These are phyloP conservation scores for Cyamopsis tetragonoloba DNA, from an alignment of 306 rosid species.

Conservation along the genomic window DNA sequence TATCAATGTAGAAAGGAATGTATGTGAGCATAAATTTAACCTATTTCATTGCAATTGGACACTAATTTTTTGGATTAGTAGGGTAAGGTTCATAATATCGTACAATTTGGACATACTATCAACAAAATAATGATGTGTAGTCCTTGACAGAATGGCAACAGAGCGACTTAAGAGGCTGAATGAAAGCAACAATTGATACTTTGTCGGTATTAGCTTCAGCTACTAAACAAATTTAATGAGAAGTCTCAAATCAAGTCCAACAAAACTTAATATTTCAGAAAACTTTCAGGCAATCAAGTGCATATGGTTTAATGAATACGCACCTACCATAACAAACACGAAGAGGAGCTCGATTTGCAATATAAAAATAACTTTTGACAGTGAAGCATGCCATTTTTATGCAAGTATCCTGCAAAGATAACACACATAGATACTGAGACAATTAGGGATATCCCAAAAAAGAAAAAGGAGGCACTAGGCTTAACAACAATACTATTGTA, in stretches of 20 bases:
- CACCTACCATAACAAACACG: slow-evolving; percentile 41
- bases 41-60: not conserved
- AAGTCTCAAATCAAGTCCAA: slow-evolving; percentile 13
- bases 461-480: not conserved
- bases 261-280: not conserved
- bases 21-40: no score
- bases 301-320: slow-evolving; percentile 14
- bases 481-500: not conserved
- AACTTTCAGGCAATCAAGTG: not conserved
- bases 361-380: slow-evolving; percentile 34
- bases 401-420: slow-evolving; percentile 48
- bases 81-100: no score
- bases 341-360: slow-evolving; percentile 35
- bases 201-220: not conserved
- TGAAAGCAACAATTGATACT: slow-evolving; percentile 11
- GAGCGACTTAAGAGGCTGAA: not conserved
- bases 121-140: not conserved
- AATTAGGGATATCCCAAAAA: not conserved
- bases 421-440: slow-evolving; percentile 24
- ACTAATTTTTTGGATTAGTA: not conserved
- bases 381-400: slow-evolving; percentile 36
- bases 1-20: no score
- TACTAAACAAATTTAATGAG: not conserved
- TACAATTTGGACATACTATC: not conserved
- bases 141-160: not conserved